These are phyloP conservation scores for Nothophytophthora sp. DNA, from an alignment of 352 stramenopile genomes.

Conservation along the genomic window DNA sequence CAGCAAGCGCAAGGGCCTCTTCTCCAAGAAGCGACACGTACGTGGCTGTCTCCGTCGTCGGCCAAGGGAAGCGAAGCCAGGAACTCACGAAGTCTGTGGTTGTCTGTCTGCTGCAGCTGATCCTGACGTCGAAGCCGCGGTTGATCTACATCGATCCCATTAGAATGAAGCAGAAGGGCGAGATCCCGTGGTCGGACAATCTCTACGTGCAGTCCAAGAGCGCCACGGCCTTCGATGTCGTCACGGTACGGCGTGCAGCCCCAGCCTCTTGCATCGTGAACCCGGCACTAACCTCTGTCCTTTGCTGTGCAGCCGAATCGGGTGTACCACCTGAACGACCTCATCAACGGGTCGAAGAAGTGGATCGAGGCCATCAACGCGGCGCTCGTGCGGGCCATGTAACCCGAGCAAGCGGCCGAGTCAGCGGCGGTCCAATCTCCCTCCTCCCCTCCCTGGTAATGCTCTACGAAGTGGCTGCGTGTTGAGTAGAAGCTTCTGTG, in stretches of 20 bases:
- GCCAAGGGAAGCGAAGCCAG: too few relatives aligned
- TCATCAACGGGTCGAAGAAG: slow-evolving; percentile 90
- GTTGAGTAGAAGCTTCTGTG: slow-evolving; percentile 37
- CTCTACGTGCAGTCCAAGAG: slow-evolving; percentile 89
- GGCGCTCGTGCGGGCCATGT: slow-evolving; percentile 68
- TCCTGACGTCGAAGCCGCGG: slow-evolving; percentile 83
- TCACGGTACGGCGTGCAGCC: slow-evolving; percentile 60
- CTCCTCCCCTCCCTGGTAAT: slow-evolving; percentile 6
- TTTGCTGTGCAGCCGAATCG: slow-evolving; percentile 63
- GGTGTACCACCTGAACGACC: slow-evolving; percentile 87
- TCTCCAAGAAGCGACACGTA: slow-evolving; percentile 87
- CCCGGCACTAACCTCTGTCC: not conserved
- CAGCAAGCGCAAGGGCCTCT: slow-evolving; percentile 88
- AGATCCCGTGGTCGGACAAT: slow-evolving; percentile 86
- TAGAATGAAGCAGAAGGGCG: slow-evolving; percentile 90
- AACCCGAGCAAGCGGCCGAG: slow-evolving; percentile 26
- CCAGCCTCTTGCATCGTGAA: not conserved
- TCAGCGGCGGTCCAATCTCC: slow-evolving; percentile 5
- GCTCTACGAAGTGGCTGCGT: slow-evolving; percentile 26
- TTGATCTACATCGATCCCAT: slow-evolving; percentile 92
- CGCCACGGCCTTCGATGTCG: slow-evolving; percentile 82
- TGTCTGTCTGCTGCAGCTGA: slow-evolving; percentile 39
- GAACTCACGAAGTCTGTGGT: not conserved
- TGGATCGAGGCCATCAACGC: slow-evolving; percentile 90
- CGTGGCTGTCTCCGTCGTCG: slow-evolving; percentile 1